These are phyloP conservation scores for Sporothrix sp. DNA, from an alignment of 2,329 filamentous ascomycete genomes.

Conservation along the genomic window DNA sequence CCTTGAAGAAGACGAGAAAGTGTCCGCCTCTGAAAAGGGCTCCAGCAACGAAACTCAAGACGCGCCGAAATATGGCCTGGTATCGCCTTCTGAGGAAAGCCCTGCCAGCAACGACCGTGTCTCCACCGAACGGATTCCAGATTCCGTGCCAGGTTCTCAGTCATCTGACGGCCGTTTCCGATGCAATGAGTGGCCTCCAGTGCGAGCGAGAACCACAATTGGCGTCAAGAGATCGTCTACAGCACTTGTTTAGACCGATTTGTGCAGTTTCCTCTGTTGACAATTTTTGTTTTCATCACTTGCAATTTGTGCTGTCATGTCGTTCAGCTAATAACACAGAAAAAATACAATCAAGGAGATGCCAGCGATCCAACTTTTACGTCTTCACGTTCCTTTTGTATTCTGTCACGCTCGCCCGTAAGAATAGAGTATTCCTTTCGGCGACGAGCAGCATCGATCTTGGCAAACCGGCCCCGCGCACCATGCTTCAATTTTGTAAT, in stretches of 20 bases:
- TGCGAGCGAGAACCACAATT: too few relatives aligned
- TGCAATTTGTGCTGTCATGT: too few relatives aligned
- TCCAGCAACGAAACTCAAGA: too few relatives aligned
- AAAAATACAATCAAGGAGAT: too few relatives aligned
- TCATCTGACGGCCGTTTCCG: neutral
- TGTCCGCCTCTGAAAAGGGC: too few relatives aligned
- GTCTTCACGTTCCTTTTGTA: constrained; percentile 36
- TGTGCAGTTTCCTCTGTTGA: neutral
- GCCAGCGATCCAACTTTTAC: constrained; percentile 42
- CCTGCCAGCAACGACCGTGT: too few relatives aligned
- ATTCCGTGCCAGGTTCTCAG: neutral
- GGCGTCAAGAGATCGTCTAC: too few relatives aligned
- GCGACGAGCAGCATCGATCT: constrained; percentile 42
- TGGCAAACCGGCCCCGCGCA: constrained; percentile 53
- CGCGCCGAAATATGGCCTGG: too few relatives aligned
- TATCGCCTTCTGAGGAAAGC: too few relatives aligned
- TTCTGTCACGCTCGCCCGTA: constrained; percentile 29
- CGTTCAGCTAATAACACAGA: neutral
- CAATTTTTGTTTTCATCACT: too few relatives aligned
- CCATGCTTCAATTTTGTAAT: constrained; percentile 88
- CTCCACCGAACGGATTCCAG: neutral
- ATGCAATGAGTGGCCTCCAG: too few relatives aligned
- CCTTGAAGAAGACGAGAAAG: neutral
- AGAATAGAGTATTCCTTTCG: constrained; percentile 32
- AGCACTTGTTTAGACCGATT: too few relatives aligned